Evolutionary conservation across 208 protist genomes (phyloP), one percentile per base, ranked within the genome.

Genomic region (Acanthamoeba divionensis): DNA sequence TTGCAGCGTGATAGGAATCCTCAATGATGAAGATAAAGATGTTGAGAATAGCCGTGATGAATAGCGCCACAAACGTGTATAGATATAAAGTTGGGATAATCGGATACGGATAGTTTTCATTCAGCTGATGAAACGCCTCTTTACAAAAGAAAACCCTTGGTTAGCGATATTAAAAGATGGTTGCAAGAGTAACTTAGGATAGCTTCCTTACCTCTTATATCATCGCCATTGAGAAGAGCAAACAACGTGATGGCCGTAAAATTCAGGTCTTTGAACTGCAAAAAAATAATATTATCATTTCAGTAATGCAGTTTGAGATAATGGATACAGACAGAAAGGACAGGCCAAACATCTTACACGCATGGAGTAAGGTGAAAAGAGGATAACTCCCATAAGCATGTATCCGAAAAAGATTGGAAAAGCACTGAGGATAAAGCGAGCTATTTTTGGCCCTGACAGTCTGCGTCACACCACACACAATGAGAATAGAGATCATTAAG

Each of bases 1-100:
- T 91, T 29, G 69, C 89, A 12, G 89, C 66, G 36, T 83, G 48
- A 33, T 91, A 91, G 52, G 54, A 55, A 52, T 65, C 48, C 33
- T 91, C 89, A n/a, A 91, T 91, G 50, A 91, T 80, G 41, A 91
- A 91, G 13, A 91, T 91, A 50, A 91, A 91, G 44, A 91, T 91
- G 82, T 91, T 91, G 24, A 91, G 54, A 13, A 91, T 91, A 26
- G 71, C 89, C 0, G 71, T 80, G 52, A 91, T 80, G 60, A 91
- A 91, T 29, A 91, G 89, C 3, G 54, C 52, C 41, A 91, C 60
- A 65, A 91, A 91, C 10, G 50, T 60, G 15, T 91, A 85, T 36
- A 91, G 62, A 65, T 82, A 85, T 8, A 91, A 24, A 41, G 77
- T 91, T 7, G 71, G 48, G 13, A 85, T n/a, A 29, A 82, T 55